Evolutionary conservation across 495 filamentous ascomycete species (phyloP).

Genomic region (Viridothelium virens): DNA sequence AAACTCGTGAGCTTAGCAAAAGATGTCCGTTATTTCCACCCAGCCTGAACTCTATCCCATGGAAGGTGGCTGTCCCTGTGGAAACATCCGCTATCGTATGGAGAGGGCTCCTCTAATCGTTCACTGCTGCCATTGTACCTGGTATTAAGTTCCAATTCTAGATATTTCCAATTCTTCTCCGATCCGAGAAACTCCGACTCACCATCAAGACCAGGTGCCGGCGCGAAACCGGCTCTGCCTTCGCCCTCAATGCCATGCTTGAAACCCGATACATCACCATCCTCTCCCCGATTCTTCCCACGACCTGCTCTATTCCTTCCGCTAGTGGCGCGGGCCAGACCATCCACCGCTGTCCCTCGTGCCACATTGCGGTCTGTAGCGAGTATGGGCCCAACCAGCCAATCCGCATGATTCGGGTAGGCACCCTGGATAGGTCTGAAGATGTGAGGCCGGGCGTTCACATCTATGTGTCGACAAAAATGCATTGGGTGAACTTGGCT

Average conservation of each 20-base stretch:
- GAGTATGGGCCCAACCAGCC: slow-evolving; percentile 13
- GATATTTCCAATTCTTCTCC: too few species aligned
- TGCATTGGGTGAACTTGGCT: slow-evolving; percentile 19
- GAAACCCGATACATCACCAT: slow-evolving; percentile 19
- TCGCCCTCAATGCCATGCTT: slow-evolving; percentile 31
- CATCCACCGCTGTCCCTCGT: slow-evolving; percentile 22
- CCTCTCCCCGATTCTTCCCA: background rate
- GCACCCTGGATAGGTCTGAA: slow-evolving; percentile 20
- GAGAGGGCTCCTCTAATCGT: background rate
- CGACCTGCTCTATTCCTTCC: background rate
- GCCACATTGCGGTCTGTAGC: slow-evolving; percentile 20
- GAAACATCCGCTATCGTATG: slow-evolving; percentile 11
- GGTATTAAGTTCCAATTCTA: background rate
- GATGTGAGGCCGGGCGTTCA: slow-evolving; percentile 19
- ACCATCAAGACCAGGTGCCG: slow-evolving; percentile 24
- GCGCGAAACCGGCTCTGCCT: slow-evolving; percentile 34
- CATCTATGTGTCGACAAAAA: slow-evolving; percentile 23
- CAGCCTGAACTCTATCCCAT: slow-evolving; percentile 5
- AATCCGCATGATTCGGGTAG: slow-evolving; percentile 15
- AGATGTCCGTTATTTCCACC: background rate
- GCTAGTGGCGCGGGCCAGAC: slow-evolving; percentile 17
- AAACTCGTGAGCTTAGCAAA: too few species aligned
- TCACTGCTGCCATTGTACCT: slow-evolving; percentile 34
- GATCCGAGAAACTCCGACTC: too few species aligned
- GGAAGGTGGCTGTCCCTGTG: slow-evolving; percentile 14